Evolutionary conservation across 306 rosid species (phyloP), one percentile per base, ranked within the genome.

Genomic region (Ochetophila trinervis): DNA sequence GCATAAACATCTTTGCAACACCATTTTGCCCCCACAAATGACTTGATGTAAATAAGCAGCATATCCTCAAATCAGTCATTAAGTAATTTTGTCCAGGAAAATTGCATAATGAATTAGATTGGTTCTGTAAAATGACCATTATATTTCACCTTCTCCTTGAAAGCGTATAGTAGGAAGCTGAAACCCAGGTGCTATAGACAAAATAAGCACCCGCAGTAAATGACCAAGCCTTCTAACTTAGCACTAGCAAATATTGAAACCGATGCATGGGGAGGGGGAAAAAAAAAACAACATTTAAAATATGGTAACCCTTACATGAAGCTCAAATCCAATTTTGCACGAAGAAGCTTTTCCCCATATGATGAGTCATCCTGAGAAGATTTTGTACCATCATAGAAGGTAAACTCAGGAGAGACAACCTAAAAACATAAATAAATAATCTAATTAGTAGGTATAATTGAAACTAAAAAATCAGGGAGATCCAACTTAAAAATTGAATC

Each of bases 361-460:
- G 82, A 66, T 35, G 96, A 79, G 74, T 93, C 96, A 81, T 86
- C 95, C 68, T 84, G 76, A 69, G 86, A 87, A 34, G 99, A 93
- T 74, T 93, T 93, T 21, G 97, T 81, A 71, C 94, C 97, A 71
- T 90, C 99, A 77, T 86, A 93, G 84, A 93, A 93, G 74, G 99
- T 93, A 67, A 93, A 75, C 78, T 90, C 99, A 0, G 97, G 85
- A 74, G 97, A 90, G 64, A 93, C 88, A 74, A 93, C 97, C 99
- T 93, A 78, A 56, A 58, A 64, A 47, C 62, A 74, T 70, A 44
- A 61, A 20, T 57, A 50, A 67, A 60, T 4, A 73, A 65, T 67
- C 64, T 66, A 69, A 55, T 72, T 74, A 56, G 59, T 34, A 45
- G 65, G 53, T 12, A 54, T 4, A 44, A 69, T 24, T 23, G 36